A percentile compares a stretch with the other conserved stretches of the same genome.
phyloP scores from a whole-genome alignment of 495 filamentous ascomycete species.

The Aspergillus kassunensis region DNA sequence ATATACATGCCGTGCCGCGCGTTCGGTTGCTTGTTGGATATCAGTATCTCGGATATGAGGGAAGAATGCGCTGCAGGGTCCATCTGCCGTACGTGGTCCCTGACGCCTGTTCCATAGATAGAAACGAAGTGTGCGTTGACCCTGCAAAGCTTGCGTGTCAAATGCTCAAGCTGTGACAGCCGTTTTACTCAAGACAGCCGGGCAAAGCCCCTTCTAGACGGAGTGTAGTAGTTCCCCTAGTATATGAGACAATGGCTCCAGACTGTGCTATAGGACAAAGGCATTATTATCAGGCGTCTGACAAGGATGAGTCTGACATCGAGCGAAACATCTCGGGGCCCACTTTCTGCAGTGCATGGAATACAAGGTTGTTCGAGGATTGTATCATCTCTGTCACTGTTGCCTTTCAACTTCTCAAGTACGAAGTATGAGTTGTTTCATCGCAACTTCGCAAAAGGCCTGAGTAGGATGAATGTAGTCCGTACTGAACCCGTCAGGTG shows the following conservation, averaged over 20 bases:
- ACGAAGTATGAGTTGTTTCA: no score
- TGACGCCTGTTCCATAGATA: not conserved
- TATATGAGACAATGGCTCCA: no score
- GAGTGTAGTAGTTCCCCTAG: no score
- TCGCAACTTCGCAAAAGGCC: no score
- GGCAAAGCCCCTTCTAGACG: not conserved
- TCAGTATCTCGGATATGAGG: not conserved
- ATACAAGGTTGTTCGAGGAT: not conserved
- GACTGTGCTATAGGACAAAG: no score
- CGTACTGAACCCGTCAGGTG: not conserved
- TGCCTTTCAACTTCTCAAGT: no score
- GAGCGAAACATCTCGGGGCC: conserved; percentile 11
- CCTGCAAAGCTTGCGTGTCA: conserved; percentile 2
- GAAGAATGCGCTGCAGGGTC: conserved; percentile 6
- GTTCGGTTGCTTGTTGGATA: not conserved
- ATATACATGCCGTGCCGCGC: not conserved
- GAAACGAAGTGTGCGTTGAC: not conserved
- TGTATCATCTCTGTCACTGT: no score
- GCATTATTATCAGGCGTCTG: no score
- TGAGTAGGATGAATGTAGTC: no score
- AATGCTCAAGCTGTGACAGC: not conserved
- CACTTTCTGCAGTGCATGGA: conserved; percentile 18
- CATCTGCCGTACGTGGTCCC: conserved; percentile 1
- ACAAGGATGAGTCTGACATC: conserved; percentile 8
- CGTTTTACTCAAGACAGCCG: not conserved